Base-by-base conservation (phyloP, 2,329 filamentous ascomycete species). In the Colletotrichum sansevieriae region DNA sequence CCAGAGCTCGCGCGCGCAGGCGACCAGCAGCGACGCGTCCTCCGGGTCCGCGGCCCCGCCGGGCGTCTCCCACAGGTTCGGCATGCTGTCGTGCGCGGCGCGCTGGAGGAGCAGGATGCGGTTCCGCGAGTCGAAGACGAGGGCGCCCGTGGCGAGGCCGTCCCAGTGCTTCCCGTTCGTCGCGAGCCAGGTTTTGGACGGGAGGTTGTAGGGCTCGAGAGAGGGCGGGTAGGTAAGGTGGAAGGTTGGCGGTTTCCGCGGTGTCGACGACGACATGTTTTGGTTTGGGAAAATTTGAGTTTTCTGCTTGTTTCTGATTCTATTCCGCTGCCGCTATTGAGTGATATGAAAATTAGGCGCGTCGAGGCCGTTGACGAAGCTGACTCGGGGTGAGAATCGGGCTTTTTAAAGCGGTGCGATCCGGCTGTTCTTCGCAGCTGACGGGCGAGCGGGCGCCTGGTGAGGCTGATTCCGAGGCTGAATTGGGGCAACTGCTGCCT, bases 1-100 rank as follows among this genome's bases (percentile, higher is more conserved):
- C 74, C 74, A 78, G 2, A 87, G 76, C 75, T 87, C 85, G 15
- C 85, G 78, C 15, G 79, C 81, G n/a, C 79, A 81, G 15, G 78
- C 80, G 54, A 79, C 72, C 4, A 87, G 75, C 4, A 87, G 77
- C 12, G 73, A 81, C 6, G 69, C 51, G 69, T 86, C 84, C 0
- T 75, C 74, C 0, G 73, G 58, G 57, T 86, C 85, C 46, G 80
- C 80, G 1, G 76, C 81, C n/a, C 85, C 85, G 22, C 85, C 85
- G 1, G 85, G 84, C 0, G 80, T 70, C 66, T 87, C 85, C 85
- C 85, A 87, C 4, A 71, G 74, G 64, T 79, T 74, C 3, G 84
- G 83, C 75, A 81, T 80, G 62, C 75, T 81, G 74, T 85, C 83
- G 71, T 79, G 75, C 6, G 78, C 70, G 33, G 82, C 80, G 73